These are phyloP conservation scores for Aspergillus ustus DNA, from an alignment of 2,329 filamentous ascomycete species.

Conservation along the genomic window DNA sequence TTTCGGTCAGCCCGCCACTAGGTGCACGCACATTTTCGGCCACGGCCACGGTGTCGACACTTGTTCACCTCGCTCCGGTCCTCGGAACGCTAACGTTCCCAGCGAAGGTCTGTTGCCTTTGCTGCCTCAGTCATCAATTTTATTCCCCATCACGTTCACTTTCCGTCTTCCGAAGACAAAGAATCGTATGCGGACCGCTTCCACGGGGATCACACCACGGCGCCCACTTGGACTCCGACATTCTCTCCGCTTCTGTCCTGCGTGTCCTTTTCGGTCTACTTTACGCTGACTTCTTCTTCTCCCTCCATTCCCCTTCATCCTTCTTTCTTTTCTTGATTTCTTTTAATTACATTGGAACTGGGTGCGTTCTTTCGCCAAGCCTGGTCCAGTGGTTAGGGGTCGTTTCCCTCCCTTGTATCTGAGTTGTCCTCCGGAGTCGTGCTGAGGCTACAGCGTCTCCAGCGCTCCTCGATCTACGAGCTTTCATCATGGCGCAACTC, in stretches of 20 bases:
- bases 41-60: slow-evolving; percentile 4
- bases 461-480: slow-evolving; percentile 10
- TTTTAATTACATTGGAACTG: background rate
- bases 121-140: slow-evolving; percentile 9
- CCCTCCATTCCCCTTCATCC: slow-evolving; percentile 4
- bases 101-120: background rate
- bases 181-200: slow-evolving; percentile 19
- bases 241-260: slow-evolving; percentile 17
- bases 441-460: background rate
- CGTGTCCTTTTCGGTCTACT: slow-evolving; percentile 12
- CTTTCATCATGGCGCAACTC: slow-evolving; percentile 78
- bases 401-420: slow-evolving; percentile 10
- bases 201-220: slow-evolving; percentile 26
- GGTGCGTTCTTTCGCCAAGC: slow-evolving; percentile 9
- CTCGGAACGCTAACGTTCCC: background rate
- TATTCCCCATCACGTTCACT: slow-evolving; percentile 14
- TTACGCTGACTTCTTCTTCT: slow-evolving; percentile 11
- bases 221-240: slow-evolving; percentile 19
- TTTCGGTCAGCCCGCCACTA: background rate
- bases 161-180: slow-evolving; percentile 22
- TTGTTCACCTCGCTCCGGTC: background rate
- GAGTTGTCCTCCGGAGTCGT: slow-evolving; percentile 1
- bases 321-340: slow-evolving; percentile 8
- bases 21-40: slow-evolving; percentile 7
- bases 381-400: slow-evolving; percentile 18